These are phyloP conservation scores for Moringa oleifera DNA, from an alignment of 345 rosid genomes.

Conservation along the genomic window DNA sequence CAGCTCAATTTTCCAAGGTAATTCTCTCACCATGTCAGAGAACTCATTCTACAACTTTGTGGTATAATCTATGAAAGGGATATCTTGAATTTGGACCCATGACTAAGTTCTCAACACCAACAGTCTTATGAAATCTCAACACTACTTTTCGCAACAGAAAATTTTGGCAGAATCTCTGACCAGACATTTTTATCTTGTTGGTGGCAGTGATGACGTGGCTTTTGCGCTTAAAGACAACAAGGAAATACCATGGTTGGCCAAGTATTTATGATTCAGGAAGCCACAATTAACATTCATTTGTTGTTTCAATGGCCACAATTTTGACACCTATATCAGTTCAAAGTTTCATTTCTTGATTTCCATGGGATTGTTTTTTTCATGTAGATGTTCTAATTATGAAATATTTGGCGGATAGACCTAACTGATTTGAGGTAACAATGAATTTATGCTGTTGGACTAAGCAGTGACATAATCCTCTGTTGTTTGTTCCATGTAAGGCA, in stretches of 20 bases:
- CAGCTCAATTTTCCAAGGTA: slow-evolving; percentile 95
- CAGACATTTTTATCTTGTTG: slow-evolving; percentile 12
- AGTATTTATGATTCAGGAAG: slow-evolving; percentile 48
- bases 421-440: too few relatives aligned
- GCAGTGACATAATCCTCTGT: too few relatives aligned
- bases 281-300: not conserved
- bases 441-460: too few relatives aligned
- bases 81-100: not conserved
- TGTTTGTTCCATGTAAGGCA: too few relatives aligned
- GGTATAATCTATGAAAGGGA: not conserved
- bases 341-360: not conserved
- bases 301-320: slow-evolving; percentile 23
- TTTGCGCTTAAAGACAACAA: slow-evolving; percentile 80
- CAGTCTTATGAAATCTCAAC: too few relatives aligned
- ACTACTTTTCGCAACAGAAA: not conserved
- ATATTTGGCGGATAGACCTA: too few relatives aligned
- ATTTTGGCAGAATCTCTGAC: not conserved
- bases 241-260: slow-evolving; percentile 82
- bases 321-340: slow-evolving; percentile 1
- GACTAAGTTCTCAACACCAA: too few relatives aligned
- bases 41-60: not conserved
- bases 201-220: slow-evolving; percentile 82
- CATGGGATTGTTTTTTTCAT: too few relatives aligned
- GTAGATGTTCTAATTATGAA: too few relatives aligned
- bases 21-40: slow-evolving; percentile 3